Evolutionary conservation across 352 stramenopile species (phyloP).

Genomic region (Phytophthora podocarpi): DNA sequence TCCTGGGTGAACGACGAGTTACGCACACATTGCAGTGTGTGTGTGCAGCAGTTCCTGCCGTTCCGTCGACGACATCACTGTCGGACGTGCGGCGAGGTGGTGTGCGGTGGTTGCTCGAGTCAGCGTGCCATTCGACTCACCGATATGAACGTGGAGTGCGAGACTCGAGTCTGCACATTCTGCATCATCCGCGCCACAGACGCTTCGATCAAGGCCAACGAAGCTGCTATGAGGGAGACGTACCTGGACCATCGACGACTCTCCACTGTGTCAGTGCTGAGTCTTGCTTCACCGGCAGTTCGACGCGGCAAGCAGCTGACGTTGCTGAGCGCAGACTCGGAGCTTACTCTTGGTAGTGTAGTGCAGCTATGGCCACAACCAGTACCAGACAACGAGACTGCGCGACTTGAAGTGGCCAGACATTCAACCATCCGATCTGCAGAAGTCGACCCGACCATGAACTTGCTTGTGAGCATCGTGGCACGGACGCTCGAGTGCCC

Average conservation of each 20-base stretch:
- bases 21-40: slow-evolving; percentile 82
- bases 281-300: slow-evolving; percentile 16
- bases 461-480: slow-evolving; percentile 73
- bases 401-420: slow-evolving; percentile 52
- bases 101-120: slow-evolving; percentile 74
- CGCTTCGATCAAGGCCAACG: slow-evolving; percentile 65
- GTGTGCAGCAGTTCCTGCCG: slow-evolving; percentile 80
- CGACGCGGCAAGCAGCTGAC: slow-evolving; percentile 49
- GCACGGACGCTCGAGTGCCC: slow-evolving; percentile 68
- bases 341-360: slow-evolving; percentile 62
- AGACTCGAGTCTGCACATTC: slow-evolving; percentile 80
- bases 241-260: slow-evolving; percentile 13
- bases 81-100: slow-evolving; percentile 77
- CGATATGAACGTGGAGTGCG: slow-evolving; percentile 81
- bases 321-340: slow-evolving; percentile 63
- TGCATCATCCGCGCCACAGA: slow-evolving; percentile 81
- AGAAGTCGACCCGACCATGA: slow-evolving; percentile 76
- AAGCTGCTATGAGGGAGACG: slow-evolving; percentile 46
- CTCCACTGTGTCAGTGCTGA: slow-evolving; percentile 35
- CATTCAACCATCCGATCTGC: slow-evolving; percentile 53
- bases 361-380: slow-evolving; percentile 71
- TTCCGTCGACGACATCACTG: slow-evolving; percentile 82
- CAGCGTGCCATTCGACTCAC: slow-evolving; percentile 75
- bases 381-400: slow-evolving; percentile 51
- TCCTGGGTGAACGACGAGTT: slow-evolving; percentile 72